Percentiles rank a stretch among this genome's conserved stretches.
Evolutionary conservation across 352 stramenopile species (phyloP).

Genomic region (Ophiocytium majus): DNA sequence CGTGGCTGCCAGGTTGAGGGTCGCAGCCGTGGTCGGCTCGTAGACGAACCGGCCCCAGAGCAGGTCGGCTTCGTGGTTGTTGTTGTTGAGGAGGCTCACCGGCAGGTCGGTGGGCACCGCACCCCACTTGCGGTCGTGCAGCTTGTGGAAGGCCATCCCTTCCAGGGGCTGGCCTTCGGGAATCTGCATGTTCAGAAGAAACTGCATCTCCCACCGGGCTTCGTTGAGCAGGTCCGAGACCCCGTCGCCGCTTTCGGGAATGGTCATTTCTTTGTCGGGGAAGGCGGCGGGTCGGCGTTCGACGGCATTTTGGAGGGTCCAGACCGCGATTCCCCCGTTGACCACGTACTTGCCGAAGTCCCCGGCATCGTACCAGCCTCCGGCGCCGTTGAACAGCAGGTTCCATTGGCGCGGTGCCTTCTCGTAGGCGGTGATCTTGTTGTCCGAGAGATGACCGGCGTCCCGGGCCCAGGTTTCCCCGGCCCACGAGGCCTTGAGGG

Average conservation of each 20-base stretch:
- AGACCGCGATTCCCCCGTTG: background rate
- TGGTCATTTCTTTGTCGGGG: background rate
- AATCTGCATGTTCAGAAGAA: background rate
- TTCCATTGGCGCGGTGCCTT: no score
- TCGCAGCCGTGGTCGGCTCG: background rate
- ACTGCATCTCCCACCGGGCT: background rate
- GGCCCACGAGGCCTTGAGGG: no score
- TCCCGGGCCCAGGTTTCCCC: no score
- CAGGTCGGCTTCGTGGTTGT: no score
- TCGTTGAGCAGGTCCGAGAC: conserved; percentile 2
- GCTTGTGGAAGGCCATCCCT: no score
- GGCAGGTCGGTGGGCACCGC: no score
- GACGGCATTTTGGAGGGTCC: background rate
- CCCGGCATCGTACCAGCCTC: background rate
- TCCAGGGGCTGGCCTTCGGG: background rate
- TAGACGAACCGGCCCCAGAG: background rate
- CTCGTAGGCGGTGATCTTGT: no score
- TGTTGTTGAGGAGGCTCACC: no score
- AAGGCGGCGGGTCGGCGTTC: background rate
- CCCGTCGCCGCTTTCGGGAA: no score
- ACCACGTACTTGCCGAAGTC: conserved; percentile 8
- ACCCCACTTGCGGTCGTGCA: no score
- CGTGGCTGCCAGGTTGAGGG: background rate
- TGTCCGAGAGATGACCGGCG: no score
- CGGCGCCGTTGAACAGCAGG: background rate